A percentile compares a stretch with the other conserved stretches of the same genome.
Conservation (phyloP, 2,329 filamentous ascomycete genomes). For the Penicillium sp. region DNA sequence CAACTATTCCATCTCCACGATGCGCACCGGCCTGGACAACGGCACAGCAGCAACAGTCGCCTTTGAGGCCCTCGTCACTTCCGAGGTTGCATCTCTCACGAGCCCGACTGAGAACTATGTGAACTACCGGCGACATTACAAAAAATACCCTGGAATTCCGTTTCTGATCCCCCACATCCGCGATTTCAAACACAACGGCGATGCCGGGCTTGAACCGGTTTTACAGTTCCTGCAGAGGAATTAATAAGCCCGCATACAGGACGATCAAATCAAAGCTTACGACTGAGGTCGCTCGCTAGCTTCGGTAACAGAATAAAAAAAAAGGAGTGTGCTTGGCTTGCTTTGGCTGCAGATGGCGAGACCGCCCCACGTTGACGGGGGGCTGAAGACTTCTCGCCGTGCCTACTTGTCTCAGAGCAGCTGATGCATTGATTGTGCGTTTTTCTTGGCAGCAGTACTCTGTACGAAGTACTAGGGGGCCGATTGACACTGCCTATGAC, state of each 20-base stretch:
- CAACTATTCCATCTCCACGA: slow-evolving; percentile 31
- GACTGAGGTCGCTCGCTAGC: neutral
- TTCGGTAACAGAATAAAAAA: slow-evolving; percentile 5
- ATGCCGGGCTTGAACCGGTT: slow-evolving; percentile 28
- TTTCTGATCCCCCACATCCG: slow-evolving; percentile 41
- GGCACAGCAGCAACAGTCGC: slow-evolving; percentile 19
- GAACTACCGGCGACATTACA: slow-evolving; percentile 37
- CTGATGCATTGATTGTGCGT: slow-evolving; percentile 1
- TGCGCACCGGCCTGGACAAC: slow-evolving; percentile 18
- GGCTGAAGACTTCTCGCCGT: slow-evolving; percentile 1
- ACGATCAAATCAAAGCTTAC: neutral
- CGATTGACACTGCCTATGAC: slow-evolving; percentile 4
- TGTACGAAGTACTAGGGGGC: neutral
- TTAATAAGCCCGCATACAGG: neutral
- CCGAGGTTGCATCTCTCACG: slow-evolving; percentile 27
- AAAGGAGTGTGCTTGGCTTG: slow-evolving; percentile 10
- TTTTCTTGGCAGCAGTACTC: slow-evolving; percentile 2
- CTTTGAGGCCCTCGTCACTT: slow-evolving; percentile 26
- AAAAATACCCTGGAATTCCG: slow-evolving; percentile 36
- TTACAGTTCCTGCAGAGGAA: slow-evolving; percentile 25
- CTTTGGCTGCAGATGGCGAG: slow-evolving; percentile 16
- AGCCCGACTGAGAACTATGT: slow-evolving; percentile 36
- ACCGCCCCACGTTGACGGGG: neutral
- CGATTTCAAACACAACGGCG: slow-evolving; percentile 34
- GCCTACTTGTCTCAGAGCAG: slow-evolving; percentile 4